phyloP scores from a whole-genome alignment of 495 filamentous ascomycete genomes.

The Hyaloscypha hepaticicola region DNA sequence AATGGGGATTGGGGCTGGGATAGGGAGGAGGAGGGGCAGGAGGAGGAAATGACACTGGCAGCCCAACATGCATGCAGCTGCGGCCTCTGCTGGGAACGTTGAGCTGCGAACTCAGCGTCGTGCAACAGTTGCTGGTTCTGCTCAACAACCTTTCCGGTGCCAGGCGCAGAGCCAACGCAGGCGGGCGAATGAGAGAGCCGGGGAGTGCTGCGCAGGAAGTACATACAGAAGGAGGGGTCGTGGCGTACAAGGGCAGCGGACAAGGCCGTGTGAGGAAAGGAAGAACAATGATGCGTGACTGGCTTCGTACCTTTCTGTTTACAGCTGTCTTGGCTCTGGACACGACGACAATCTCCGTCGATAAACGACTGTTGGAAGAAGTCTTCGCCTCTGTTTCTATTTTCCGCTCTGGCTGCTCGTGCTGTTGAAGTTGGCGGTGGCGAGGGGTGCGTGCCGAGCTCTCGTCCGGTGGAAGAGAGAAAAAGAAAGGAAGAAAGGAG shows the following conservation, averaged over 20 bases:
- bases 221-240: neutral
- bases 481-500: neutral
- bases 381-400: neutral
- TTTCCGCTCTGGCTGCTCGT: neutral
- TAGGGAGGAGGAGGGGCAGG: neutral
- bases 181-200: neutral
- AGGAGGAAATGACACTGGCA: neutral
- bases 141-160: too few relatives aligned
- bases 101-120: neutral
- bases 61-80: neutral
- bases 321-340: neutral
- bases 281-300: neutral
- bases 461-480: neutral
- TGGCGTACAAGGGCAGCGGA: neutral
- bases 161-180: neutral
- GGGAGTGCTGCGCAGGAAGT: neutral
- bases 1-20: neutral
- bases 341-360: neutral
- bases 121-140: too few relatives aligned
- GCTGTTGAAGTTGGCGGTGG: neutral
- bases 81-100: neutral
- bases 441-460: neutral
- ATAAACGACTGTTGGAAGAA: neutral
- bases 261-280: neutral
- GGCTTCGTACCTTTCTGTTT: neutral